Percentiles rank a stretch among this genome's conserved stretches.
These are phyloP conservation scores for Aspergillus costaricaensis DNA, from an alignment of 2,329 filamentous ascomycete species.

Conservation along the genomic window DNA sequence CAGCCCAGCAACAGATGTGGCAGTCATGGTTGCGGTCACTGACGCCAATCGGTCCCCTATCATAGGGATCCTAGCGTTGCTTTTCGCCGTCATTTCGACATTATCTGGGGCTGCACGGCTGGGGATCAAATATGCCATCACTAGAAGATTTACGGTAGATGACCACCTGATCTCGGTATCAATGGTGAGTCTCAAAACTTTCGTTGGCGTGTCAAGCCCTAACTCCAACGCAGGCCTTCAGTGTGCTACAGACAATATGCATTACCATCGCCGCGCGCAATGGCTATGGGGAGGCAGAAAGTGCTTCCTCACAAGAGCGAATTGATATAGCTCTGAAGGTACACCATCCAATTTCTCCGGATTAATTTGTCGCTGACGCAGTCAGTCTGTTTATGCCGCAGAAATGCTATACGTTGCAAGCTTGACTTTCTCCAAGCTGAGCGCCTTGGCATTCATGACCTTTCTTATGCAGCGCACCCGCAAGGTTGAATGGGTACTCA, in stretches of 20 bases:
- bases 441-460: conserved; percentile 1
- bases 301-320: background rate
- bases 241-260: conserved; percentile 1
- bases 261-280: background rate
- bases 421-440: conserved; percentile 2
- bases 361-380: background rate
- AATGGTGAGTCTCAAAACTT: background rate
- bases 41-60: background rate
- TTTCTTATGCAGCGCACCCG: conserved; percentile 6
- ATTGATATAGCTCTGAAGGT: conserved; percentile 2
- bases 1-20: background rate
- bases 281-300: background rate
- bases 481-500: background rate
- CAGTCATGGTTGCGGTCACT: conserved; percentile 1
- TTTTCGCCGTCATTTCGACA: background rate
- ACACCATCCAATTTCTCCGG: background rate
- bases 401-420: background rate
- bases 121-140: background rate
- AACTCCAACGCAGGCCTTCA: background rate
- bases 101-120: conserved; percentile 1
- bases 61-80: conserved; percentile 1
- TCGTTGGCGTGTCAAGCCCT: background rate
- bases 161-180: background rate
- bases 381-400: background rate
- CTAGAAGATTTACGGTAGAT: background rate